Evolutionary conservation across 192 early-diverging fungal species (phyloP), one percentile per base, ranked within the genome.

Genomic region (Gaertneriomyces semiglobifer): DNA sequence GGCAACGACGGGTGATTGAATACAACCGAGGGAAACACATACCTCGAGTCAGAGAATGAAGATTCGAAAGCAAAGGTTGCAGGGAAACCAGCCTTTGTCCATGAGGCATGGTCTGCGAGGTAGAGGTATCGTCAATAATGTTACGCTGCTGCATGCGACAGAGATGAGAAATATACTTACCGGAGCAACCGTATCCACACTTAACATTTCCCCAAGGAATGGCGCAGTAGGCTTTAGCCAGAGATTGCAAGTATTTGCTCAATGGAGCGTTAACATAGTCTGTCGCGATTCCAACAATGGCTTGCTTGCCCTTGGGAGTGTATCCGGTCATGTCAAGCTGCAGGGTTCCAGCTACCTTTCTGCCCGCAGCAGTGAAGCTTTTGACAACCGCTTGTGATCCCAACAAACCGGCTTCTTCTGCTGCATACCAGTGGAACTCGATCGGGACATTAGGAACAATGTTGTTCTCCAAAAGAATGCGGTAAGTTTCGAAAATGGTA

Each of bases 311-410:
- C 58, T 52, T 80, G 70, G 73, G 83, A 67, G 71, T 74, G 66
- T 89, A 98, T 38, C 93, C 96, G 12, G 94, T 95, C 96, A 98
- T 98, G 70, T 98, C 96, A 67, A 89, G 84, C 69, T 96, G 93
- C 44, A 92, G 76, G 80, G 92, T 90, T 25, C 85, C 93, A 60
- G 82, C 74, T 6, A 98, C 88, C 20, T 77, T 66, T 47, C 80
- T 79, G 3, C 66, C 71, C n/a, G 75, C 71, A 12, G 77, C 60
- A 61, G 81, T 74, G 76, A 94, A 96, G 39, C 83, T 69, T 42
- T 77, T 56, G 11, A 90, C 89, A 58, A 96, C 84, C 59, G 81
- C 90, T 79, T 94, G 93, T 38, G 88, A 90, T 12, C 96, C 94
- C 60, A 95, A 79, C 12, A 98, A 79, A 42, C 92, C 93, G 63